Evolutionary conservation across 257 asterid genomes (phyloP), one percentile per base, ranked within the genome.

Genomic region (Przewalskia tangutica): DNA sequence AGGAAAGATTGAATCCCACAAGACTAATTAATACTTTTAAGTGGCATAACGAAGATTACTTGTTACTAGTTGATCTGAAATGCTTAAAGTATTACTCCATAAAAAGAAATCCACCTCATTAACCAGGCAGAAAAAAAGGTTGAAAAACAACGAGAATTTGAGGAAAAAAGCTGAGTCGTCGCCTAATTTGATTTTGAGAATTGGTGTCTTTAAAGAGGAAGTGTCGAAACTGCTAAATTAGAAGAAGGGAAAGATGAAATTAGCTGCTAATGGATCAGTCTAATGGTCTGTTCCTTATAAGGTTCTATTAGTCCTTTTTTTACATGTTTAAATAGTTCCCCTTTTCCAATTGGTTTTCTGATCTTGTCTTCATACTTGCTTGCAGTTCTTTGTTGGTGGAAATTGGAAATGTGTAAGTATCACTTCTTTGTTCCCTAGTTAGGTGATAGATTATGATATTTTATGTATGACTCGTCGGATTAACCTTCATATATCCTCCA

Each of bases 321-420:
- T 17, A 68, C 10, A n/a, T n/a, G 62, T 23, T 50, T 75, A 75
- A 50, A 48, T 75, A 50, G 13, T 75, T 50, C 44, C 6, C 20
- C 56, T 50, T 75, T 75, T 27, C 80, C 48, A 48, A 75, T 75
- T 23, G 62, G 62, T 46, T 75, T 9, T 50, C 80, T 75, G 44
- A 75, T 27, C 80, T 75, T 7, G 5, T 27, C 80, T 75, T 51
- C 36, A 60, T 11, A 81, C 84, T 84, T 79, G 82, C 65, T 87
- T 89, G 97, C 99, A 96, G 98, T 96, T 94, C 93, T 94, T 96
- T 81, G 99, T 96, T 86, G 99, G 99, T 71, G 99, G 99, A 81
- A 96, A 96, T 81, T 96, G 99, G 98, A 96, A 96, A 84, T 96
- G 99, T 87, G 99, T 96, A 93, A 94, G 99, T 92, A 88, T 58